Conservation (phyloP, 805 yeast genomes). For the Schwanniomyces vanrijiae region DNA sequence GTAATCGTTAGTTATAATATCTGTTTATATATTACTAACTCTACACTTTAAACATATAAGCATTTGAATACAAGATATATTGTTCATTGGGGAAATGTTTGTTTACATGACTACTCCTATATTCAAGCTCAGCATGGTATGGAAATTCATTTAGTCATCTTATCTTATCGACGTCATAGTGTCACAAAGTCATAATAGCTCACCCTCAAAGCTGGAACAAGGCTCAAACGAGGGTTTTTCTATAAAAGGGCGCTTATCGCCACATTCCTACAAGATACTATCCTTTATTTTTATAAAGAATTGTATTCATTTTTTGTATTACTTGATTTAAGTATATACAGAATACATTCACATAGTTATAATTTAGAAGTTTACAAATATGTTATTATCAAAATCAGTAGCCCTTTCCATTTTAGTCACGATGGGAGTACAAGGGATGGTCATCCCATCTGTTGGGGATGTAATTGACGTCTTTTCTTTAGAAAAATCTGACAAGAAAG, state of each 20-base stretch:
- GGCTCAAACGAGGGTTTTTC: slow-evolving; percentile 3
- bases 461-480: slow-evolving; percentile 36
- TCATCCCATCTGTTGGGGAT: slow-evolving; percentile 56
- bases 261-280: slow-evolving; percentile 1
- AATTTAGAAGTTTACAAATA: slow-evolving; percentile 7
- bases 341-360: slow-evolving; percentile 1
- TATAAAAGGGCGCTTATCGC: slow-evolving; percentile 7
- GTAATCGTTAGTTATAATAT: not conserved
- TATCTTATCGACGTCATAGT: slow-evolving; percentile 1
- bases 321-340: not conserved
- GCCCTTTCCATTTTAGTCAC: slow-evolving; percentile 44
- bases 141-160: not conserved
- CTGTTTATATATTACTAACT: too few relatives aligned
- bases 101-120: not conserved
- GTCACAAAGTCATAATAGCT: not conserved
- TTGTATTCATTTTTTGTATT: slow-evolving; percentile 2
- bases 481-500: slow-evolving; percentile 10
- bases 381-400: slow-evolving; percentile 42
- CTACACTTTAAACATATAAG: too few relatives aligned
- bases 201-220: slow-evolving; percentile 1
- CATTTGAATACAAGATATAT: not conserved
- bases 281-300: not conserved
- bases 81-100: not conserved
- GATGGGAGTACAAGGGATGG: slow-evolving; percentile 47
- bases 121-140: not conserved